phyloP scores from a whole-genome alignment of 1,139 yeast genomes.

The Scheffersomyces titani region DNA sequence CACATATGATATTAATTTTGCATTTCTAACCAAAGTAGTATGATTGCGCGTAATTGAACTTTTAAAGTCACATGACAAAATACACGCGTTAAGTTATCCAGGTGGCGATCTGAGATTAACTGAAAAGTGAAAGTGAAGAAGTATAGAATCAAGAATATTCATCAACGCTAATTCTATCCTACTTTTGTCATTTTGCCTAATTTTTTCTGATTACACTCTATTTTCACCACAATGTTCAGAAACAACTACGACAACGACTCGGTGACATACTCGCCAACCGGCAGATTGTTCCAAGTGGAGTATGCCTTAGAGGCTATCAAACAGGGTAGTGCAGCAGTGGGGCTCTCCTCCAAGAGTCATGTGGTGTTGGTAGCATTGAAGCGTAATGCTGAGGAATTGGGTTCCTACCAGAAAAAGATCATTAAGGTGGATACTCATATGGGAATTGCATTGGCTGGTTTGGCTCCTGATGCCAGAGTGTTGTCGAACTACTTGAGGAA shows the following conservation, averaged over 20 bases:
- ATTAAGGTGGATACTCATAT: conserved; percentile 89
- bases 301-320: conserved; percentile 97
- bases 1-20: not conserved
- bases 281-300: conserved; percentile 92
- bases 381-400: conserved; percentile 95
- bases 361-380: conserved; percentile 93
- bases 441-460: conserved; percentile 95
- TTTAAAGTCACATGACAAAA: not conserved
- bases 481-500: conserved; percentile 85
- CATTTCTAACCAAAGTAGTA: too few relatives aligned
- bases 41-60: too few relatives aligned
- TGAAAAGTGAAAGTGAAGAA: not conserved
- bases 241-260: conserved; percentile 98
- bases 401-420: conserved; percentile 93
- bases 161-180: not conserved
- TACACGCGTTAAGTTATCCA: not conserved
- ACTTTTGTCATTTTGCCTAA: not conserved
- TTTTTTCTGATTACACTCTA: not conserved
- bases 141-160: conserved; percentile 4
- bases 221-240: conserved; percentile 62
- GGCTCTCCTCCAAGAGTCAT: conserved; percentile 79
- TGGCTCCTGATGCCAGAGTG: conserved; percentile 97
- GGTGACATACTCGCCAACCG: conserved; percentile 96
- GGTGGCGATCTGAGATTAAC: not conserved
- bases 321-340: conserved; percentile 98